Base-by-base conservation (phyloP, 1,139 yeast genomes). In the Pichia inconspicua region DNA sequence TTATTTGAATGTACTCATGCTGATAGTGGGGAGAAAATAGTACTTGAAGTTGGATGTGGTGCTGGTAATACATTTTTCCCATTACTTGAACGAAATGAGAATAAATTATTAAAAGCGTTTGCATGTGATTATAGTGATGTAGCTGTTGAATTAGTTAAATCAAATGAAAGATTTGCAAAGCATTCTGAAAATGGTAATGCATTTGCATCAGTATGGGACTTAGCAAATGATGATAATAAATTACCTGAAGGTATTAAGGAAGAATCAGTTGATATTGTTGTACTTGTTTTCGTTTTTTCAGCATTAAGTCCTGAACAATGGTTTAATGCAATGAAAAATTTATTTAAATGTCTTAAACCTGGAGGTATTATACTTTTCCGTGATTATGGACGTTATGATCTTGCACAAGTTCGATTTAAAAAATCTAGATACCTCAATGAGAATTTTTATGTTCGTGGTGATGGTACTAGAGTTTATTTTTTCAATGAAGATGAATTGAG, bases 11-110 rank as follows among this genome's bases (percentile, higher is more conserved):
- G 89, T 4, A 86, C 96, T 1, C 74, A 77, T 48, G 73, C 77
- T 44, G 85, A 80, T 41, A 75, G 82, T 14, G 84, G 88, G n/a
- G 77, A 83, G 5, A 74, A 75, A 30, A 80, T 83, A 2, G 84
- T 92, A 35, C 74, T 92, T 48, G 99, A 92, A 64, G 84, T 94
- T 48, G 99, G 99, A 4, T 92, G 98, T 68, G 99, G 98, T 48
- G 98, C 97, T 3, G 99, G 99, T 14, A 94, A 94, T 65, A 92
- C 98, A 0, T 76, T 92, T 68, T 92, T 84, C 66, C 98, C 98
- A 1, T 83, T 92, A 30, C 70, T 92, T 51, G 75, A 75, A 48
- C 89, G 84, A 58, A 92, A 92, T 65, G 73, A 84, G 64, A 92
- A 92, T 67, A 81, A 83, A n/a, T 69, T 81, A 35, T 71, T 92